phyloP scores from a whole-genome alignment of 495 filamentous ascomycete genomes.

The Bathelium albidoporum region DNA sequence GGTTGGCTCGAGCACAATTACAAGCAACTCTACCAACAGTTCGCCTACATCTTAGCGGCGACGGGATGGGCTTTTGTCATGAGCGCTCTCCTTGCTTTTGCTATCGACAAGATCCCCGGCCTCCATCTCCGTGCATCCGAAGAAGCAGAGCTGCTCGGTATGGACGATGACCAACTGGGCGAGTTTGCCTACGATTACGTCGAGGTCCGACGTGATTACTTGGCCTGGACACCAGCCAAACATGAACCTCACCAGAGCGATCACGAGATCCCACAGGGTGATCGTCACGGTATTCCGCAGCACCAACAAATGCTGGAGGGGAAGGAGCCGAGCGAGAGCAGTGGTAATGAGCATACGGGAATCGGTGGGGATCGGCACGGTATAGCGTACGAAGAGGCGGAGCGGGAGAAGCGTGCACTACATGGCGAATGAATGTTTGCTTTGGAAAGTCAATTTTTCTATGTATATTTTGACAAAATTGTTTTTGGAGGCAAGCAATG shows the following conservation, averaged over 20 bases:
- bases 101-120: constrained; percentile 79
- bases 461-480: neutral
- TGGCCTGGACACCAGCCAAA: constrained; percentile 91
- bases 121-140: constrained; percentile 85
- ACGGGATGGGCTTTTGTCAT: constrained; percentile 74
- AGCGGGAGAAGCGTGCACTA: constrained; percentile 18
- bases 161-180: constrained; percentile 98
- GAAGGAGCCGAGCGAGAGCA: constrained; percentile 43
- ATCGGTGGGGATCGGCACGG: constrained; percentile 30
- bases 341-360: constrained; percentile 32
- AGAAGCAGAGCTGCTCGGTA: constrained; percentile 93
- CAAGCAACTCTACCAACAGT: constrained; percentile 80
- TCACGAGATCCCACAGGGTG: constrained; percentile 53
- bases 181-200: constrained; percentile 99
- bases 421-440: constrained; percentile 14
- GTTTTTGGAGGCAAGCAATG: neutral
- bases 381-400: constrained; percentile 21
- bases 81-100: constrained; percentile 69
- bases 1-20: constrained; percentile 87
- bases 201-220: constrained; percentile 92
- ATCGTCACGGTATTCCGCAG: constrained; percentile 72
- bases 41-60: constrained; percentile 75
- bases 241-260: constrained; percentile 49
- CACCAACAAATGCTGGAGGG: constrained; percentile 66
- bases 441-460: neutral